Evolutionary conservation across 164 flowering plant genomes (phyloP), one percentile per base, ranked within the genome.

Genomic region (Houttuynia cordata): DNA sequence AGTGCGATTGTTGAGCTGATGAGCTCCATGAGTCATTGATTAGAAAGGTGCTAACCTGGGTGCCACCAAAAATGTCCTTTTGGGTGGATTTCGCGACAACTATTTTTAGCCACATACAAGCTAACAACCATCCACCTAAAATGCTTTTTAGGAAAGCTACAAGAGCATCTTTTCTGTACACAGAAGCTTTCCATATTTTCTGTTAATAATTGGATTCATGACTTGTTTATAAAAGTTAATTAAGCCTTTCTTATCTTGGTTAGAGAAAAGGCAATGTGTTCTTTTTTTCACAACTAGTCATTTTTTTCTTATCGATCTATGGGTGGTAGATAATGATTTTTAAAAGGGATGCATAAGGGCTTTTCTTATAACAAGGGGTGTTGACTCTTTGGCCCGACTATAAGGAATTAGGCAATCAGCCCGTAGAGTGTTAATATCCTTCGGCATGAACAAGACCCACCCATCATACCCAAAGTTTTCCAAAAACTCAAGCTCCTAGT

Each of bases 51-150:
- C 49, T 45, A 45, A 17, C 49, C 49, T 5, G 34, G 30, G 30
- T 54, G 7, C 17, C 45, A 51, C 56, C 42, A n/a, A 37, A 61
- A 25, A 51, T 21, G 45, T 61, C 56, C 47, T 61, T 61, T 60
- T 30, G 39, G 47, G 17, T 22, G 45, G 34, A 13, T 51, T 61
- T 61, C 56, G 51, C 55, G 17, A 50, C 63, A 49, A n/a, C 37
- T 17, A 47, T 45, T 15, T 10, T 24, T 24, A 19, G 37, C 51
- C 62, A 47, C 20, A 39, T 57, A 25, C 22, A 9, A 45, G 49
- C 17, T 45, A 45, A 45, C 49, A 2, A 45, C 49, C 49, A 1
- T 45, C 49, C 49, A 45, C 49, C 49, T 45, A 45, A 45, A 45
- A 45, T 45, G 49, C 49, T 17, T 45, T 45, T 45, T 45, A 7